Evolutionary conservation across 1,139 yeast species (phyloP), one percentile per base, ranked within the genome.

Genomic region (Spathaspora sp.): DNA sequence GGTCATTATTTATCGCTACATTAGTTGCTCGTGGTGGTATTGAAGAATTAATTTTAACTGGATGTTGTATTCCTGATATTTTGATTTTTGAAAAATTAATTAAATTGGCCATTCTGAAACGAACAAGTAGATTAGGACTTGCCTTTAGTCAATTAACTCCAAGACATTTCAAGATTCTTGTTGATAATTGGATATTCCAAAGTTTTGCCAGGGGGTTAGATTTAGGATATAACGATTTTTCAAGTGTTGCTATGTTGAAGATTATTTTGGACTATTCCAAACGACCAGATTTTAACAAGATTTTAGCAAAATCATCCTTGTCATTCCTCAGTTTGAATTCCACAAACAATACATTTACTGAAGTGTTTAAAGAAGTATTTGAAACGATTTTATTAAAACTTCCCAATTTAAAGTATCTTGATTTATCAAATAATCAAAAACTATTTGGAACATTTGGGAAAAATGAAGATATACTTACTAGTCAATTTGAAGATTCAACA

Each of bases 1-100:
- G 95, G 95, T 71, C 84, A 18, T 64, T 86, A 39, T 70, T 86
- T 51, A 82, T 84, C 3, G 91, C 90, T 1, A 76, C 90, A 0
- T 59, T 86, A 10, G 79, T 84, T 11, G 81, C 82, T 1, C 70
- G 89, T 51, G 85, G 84, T 31, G 91, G 91, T 25, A 71, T 86
- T n/a, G 89, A 82, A 47, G 91, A 85, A 56, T 64, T 86, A 47
- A 77, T 86, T 33, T 62, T 86, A 45, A 83, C 86, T 11, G 93
- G 95, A 23, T 86, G 91, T 52, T 81, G 86, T 53, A 83, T 86
- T 55, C 68, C 74, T 3, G 81, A 80, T 49, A 56, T 77, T 38
- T 70, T 66, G 7, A 72, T 80, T 27, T 85, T 86, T 58, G 78
- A 76, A 47, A 76, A 78, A 47, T 74, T 86, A 47, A 68, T 86